phyloP scores from a whole-genome alignment of 371 early-diverging fungal species.

The Rhizopus arrhizus region DNA sequence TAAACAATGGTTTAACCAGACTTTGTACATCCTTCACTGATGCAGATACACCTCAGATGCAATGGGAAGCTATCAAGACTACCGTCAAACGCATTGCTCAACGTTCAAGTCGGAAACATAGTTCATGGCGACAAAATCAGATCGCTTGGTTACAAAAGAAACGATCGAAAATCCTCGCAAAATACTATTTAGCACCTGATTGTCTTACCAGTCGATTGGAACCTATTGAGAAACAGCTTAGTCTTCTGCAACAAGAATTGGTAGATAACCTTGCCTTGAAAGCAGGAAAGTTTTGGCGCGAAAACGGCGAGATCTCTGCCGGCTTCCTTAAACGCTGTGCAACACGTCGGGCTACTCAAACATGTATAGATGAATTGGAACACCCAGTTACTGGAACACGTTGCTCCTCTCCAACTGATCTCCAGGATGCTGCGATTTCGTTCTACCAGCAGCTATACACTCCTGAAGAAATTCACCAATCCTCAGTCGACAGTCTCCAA shows the following conservation, averaged over 20 bases:
- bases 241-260: constrained; percentile 6
- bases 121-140: not conserved
- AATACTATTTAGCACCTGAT: not conserved
- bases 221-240: constrained; percentile 3
- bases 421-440: not conserved
- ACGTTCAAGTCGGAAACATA: not conserved
- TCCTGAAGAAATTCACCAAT: not conserved
- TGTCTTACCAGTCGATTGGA: not conserved
- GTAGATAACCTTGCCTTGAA: not conserved
- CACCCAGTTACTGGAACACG: not conserved
- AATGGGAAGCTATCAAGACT: not conserved
- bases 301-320: constrained; percentile 13
- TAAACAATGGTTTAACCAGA: not conserved
- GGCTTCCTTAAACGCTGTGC: constrained; percentile 8
- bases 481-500: not conserved
- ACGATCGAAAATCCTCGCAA: not conserved
- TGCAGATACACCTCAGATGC: not conserved
- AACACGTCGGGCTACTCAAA: not conserved
- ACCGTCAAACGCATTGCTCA: not conserved
- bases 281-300: too few relatives aligned
- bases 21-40: not conserved
- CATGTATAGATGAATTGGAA: not conserved
- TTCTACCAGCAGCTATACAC: constrained; percentile 4
- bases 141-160: not conserved
- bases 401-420: not conserved